phyloP scores from a whole-genome alignment of 2,329 filamentous ascomycete genomes.

The Drechslerella dactyloides region DNA sequence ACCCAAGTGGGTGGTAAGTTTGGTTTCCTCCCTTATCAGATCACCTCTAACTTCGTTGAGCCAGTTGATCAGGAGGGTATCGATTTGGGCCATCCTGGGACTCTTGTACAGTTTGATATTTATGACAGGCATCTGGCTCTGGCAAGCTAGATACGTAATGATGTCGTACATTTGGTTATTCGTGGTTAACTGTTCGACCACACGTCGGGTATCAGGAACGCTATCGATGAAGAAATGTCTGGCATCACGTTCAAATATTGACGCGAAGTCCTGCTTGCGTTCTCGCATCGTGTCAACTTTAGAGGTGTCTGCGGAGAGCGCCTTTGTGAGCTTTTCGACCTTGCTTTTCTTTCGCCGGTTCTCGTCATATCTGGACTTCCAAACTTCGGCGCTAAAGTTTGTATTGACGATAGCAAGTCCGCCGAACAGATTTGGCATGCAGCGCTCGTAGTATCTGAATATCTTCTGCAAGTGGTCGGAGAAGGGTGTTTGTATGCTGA shows the following conservation, averaged over 20 bases:
- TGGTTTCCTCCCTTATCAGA: slow-evolving; percentile 4
- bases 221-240: slow-evolving; percentile 36
- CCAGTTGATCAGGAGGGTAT: slow-evolving; percentile 7
- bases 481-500: slow-evolving; percentile 16
- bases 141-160: slow-evolving; percentile 22
- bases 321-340: slow-evolving; percentile 9
- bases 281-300: slow-evolving; percentile 23
- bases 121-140: slow-evolving; percentile 23
- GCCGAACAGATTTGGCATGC: slow-evolving; percentile 32
- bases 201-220: background rate
- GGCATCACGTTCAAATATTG: slow-evolving; percentile 17
- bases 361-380: slow-evolving; percentile 12
- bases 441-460: slow-evolving; percentile 24
- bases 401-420: slow-evolving; percentile 30
- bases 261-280: slow-evolving; percentile 8
- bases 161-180: slow-evolving; percentile 32
- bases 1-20: background rate
- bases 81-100: slow-evolving; percentile 18
- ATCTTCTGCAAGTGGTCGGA: slow-evolving; percentile 12
- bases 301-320: slow-evolving; percentile 12
- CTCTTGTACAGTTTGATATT: slow-evolving; percentile 33
- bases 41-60: slow-evolving; percentile 11
- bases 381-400: slow-evolving; percentile 21
- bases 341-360: background rate
- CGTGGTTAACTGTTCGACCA: slow-evolving; percentile 20